Evolutionary conservation across 768 basidiomycete species (phyloP), one percentile per base, ranked within the genome.

Genomic region (Gautieria morchelliformis): DNA sequence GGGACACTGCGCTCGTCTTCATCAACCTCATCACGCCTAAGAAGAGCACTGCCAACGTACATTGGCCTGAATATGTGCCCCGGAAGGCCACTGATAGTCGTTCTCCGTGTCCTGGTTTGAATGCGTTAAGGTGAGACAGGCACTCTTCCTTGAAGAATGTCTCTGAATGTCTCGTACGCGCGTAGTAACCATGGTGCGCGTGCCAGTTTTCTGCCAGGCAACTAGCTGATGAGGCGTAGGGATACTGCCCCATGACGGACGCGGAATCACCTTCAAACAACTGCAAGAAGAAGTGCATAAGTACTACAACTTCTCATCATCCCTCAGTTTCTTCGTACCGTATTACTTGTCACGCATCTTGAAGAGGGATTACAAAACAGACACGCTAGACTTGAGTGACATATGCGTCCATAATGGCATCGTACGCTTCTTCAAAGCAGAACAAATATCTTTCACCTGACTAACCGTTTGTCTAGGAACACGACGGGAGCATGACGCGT

Each of bases 361-460:
- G 56, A 71, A 75, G 7, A 81, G 77, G 60, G 72, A 69, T 20
- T 89, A 87, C 61, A 60, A 63, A 55, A 75, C 58, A 6, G 87
- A 82, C 56, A 79, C 71, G 7, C 79, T 87, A 61, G 79, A 89
- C 63, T 71, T 91, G 12, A 70, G 71, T 9, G 87, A 90, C 35
- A 73, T 91, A 42, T 79, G 80, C 64, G 65, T 85, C 12, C 89
- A 90, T 67, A 89, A 88, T 59, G 82, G 83, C 6, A 87, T 87
- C 55, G 85, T 57, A 48, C 17, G 56, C 33, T 1, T 30, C 19
- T 30, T 49, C 19, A 4, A 52, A 12, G 45, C 47, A 14, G 17
- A 10, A 39, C 39, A 20, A 10, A 39, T 49, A 20, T 50, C 33
- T 6, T 33, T 9, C 20, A 17, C 46, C 22, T 6, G 15, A 17